phyloP scores from a whole-genome alignment of 805 yeast genomes.

The Metschnikowia continentalis region DNA sequence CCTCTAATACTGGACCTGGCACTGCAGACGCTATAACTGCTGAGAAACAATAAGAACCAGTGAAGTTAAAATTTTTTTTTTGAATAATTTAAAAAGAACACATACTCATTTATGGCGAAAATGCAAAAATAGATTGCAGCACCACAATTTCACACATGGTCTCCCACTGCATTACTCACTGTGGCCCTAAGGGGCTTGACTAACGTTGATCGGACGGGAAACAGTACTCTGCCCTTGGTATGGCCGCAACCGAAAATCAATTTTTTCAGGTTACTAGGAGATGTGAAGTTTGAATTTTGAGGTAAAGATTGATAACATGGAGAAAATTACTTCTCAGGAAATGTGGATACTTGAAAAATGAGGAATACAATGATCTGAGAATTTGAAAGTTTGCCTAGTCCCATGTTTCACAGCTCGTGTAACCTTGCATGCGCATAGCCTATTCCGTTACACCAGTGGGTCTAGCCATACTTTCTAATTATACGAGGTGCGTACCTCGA shows the following conservation, averaged over 20 bases:
- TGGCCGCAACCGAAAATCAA: neutral
- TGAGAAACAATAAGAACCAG: too few relatives aligned
- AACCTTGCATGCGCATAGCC: neutral
- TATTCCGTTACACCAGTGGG: neutral
- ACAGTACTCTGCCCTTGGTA: neutral
- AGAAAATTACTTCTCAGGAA: too few relatives aligned
- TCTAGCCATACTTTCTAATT: neutral
- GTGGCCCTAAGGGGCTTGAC: conserved; percentile 1
- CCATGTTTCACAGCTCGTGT: neutral
- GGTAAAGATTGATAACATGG: neutral
- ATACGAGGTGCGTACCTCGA: neutral
- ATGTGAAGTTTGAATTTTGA: too few relatives aligned
- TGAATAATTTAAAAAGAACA: too few relatives aligned
- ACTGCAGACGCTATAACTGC: too few relatives aligned
- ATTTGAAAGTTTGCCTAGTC: too few relatives aligned
- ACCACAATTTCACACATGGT: conserved; percentile 11
- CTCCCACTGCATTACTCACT: conserved; percentile 9
- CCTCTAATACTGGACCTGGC: too few relatives aligned
- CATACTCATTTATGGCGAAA: too few relatives aligned
- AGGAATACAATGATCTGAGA: too few relatives aligned
- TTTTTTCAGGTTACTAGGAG: neutral
- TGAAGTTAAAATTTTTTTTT: too few relatives aligned
- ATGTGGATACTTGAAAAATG: too few relatives aligned
- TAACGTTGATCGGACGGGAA: neutral
- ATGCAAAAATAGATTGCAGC: conserved; percentile 5